These are phyloP conservation scores for Mytilinidion resinicola DNA, from an alignment of 495 filamentous ascomycete genomes.

Conservation along the genomic window DNA sequence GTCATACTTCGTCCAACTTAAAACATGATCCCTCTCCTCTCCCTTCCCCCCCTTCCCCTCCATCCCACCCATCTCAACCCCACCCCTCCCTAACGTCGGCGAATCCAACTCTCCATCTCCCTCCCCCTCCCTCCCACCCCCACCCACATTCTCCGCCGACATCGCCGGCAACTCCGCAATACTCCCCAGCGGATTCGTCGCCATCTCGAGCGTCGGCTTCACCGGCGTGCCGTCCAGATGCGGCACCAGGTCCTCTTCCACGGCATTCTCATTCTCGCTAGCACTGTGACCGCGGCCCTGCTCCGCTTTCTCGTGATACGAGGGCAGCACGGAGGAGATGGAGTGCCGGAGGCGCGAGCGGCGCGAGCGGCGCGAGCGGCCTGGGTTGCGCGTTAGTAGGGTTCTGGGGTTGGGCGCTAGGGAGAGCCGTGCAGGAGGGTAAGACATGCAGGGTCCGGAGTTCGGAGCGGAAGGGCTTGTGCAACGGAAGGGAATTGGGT, in stretches of 20 bases:
- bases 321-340: no score
- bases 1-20: not conserved
- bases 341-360: no score
- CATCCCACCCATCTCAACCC: not conserved
- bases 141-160: not conserved
- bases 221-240: not conserved
- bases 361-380: no score
- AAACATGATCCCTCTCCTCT: not conserved
- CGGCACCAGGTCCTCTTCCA: not conserved
- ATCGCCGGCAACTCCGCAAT: not conserved
- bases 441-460: no score
- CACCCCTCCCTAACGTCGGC: not conserved
- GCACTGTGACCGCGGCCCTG: no score
- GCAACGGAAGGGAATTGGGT: no score
- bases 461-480: no score
- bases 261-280: not conserved
- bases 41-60: not conserved
- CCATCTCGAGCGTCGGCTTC: not conserved
- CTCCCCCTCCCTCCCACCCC: no score
- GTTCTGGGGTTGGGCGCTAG: no score
- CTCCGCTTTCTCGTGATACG: no score
- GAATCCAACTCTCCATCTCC: not conserved
- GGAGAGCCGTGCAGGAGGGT: no score
- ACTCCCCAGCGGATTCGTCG: not conserved
- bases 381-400: no score